These are phyloP conservation scores for Citrus trifoliata DNA, from an alignment of 345 rosid species.

Conservation along the genomic window DNA sequence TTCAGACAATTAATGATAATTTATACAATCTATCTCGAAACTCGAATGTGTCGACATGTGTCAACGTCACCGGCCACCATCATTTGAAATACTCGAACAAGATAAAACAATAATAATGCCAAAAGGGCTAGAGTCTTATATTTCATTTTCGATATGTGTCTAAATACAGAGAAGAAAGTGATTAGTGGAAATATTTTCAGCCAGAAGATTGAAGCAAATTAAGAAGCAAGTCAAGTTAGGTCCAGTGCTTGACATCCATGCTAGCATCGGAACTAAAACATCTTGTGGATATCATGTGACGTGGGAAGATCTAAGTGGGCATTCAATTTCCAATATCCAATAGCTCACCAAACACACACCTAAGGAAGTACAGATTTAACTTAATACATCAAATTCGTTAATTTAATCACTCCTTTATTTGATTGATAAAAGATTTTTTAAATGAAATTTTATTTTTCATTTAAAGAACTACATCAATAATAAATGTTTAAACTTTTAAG, in stretches of 20 bases:
- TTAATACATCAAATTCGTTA: too few species aligned
- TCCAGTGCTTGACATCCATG: constrained; percentile 1
- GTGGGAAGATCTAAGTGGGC: constrained; percentile 17
- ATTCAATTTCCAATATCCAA: constrained; percentile 13
- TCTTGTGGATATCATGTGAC: background rate
- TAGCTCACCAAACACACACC: constrained; percentile 17
- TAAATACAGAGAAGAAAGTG: background rate
- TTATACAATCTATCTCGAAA: background rate
- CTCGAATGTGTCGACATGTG: background rate
- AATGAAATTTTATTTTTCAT: too few species aligned
- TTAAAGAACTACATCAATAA: too few species aligned
- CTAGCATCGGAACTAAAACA: background rate
- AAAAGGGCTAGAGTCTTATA: background rate
- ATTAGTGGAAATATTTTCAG: background rate
- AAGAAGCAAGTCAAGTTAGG: constrained; percentile 8
- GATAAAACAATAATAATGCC: background rate
- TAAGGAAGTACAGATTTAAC: background rate
- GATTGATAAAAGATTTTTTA: too few species aligned
- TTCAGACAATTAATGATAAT: background rate
- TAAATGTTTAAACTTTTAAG: too few species aligned
- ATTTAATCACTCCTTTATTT: too few species aligned
- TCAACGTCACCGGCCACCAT: background rate
- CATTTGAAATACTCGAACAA: background rate
- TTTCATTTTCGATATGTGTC: background rate
- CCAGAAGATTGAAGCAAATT: background rate